phyloP scores from a whole-genome alignment of 805 yeast species.

The Cyberlindnera mrakii region DNA sequence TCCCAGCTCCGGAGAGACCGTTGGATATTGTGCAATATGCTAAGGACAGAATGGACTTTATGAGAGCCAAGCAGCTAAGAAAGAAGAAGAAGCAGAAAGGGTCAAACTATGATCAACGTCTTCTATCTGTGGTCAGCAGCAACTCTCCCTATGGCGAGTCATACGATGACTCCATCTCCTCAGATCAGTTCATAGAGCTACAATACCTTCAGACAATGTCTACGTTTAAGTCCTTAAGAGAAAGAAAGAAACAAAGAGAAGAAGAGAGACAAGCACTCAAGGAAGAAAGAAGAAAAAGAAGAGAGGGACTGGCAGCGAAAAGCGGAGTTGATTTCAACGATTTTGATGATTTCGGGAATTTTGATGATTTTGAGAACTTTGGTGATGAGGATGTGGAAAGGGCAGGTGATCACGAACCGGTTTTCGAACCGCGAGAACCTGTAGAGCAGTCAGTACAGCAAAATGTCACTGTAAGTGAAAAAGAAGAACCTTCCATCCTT shows the following conservation, averaged over 20 bases:
- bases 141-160: conserved; percentile 12
- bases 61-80: conserved; percentile 20
- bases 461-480: too few species aligned
- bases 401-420: neutral
- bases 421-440: too few species aligned
- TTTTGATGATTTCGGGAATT: conserved; percentile 27
- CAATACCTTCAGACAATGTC: conserved; percentile 26
- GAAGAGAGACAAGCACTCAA: conserved; percentile 16
- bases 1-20: conserved; percentile 17
- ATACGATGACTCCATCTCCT: conserved; percentile 1
- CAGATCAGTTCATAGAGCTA: conserved; percentile 25
- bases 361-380: conserved; percentile 21
- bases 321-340: conserved; percentile 7
- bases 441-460: too few species aligned
- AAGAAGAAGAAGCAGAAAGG: neutral
- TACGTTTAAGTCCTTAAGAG: conserved; percentile 28
- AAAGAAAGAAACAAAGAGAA: conserved; percentile 26
- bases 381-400: conserved; percentile 11
- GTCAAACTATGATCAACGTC: neutral
- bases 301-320: conserved; percentile 3
- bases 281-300: conserved; percentile 9
- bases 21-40: conserved; percentile 60
- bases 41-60: conserved; percentile 33
- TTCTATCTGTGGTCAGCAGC: conserved; percentile 4
- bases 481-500: too few species aligned